phyloP scores from a whole-genome alignment of 192 early-diverging fungal genomes.

The Dissophora globulifera region DNA sequence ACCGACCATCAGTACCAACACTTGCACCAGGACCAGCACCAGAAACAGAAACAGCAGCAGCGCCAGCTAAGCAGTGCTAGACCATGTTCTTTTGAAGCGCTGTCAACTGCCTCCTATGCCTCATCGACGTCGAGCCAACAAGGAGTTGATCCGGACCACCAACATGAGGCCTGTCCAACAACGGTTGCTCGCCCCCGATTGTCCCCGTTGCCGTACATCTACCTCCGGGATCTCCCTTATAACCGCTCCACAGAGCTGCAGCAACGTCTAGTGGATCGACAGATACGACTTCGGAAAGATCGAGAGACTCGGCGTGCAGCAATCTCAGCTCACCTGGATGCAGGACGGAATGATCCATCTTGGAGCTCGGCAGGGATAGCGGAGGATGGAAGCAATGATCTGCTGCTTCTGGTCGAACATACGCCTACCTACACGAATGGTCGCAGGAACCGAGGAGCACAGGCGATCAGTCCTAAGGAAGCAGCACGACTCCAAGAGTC shows the following conservation, averaged over 20 bases:
- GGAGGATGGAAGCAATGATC: conserved; percentile 55
- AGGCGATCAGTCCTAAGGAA: conserved; percentile 56
- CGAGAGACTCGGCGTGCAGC: conserved; percentile 5
- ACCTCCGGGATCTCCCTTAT: conserved; percentile 49
- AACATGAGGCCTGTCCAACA: conserved; percentile 14
- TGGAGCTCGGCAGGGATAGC: no score
- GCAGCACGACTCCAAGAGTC: conserved; percentile 60
- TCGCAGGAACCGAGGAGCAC: conserved; percentile 74
- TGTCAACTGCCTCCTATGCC: not conserved
- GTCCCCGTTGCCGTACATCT: conserved; percentile 44
- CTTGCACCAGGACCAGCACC: no score
- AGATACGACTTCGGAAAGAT: conserved; percentile 41
- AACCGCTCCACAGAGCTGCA: conserved; percentile 30
- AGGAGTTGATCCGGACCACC: not conserved
- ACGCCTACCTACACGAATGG: conserved; percentile 93
- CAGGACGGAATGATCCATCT: no score
- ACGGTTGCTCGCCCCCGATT: conserved; percentile 32
- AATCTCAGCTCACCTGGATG: not conserved
- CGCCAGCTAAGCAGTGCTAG: not conserved
- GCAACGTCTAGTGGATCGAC: conserved; percentile 39
- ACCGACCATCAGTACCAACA: no score
- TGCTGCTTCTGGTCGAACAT: conserved; percentile 83
- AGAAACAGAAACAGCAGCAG: no score
- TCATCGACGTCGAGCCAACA: not conserved
- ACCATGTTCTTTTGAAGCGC: no score